phyloP scores from a whole-genome alignment of 306 rosid genomes.

The Boehmeria nivea region DNA sequence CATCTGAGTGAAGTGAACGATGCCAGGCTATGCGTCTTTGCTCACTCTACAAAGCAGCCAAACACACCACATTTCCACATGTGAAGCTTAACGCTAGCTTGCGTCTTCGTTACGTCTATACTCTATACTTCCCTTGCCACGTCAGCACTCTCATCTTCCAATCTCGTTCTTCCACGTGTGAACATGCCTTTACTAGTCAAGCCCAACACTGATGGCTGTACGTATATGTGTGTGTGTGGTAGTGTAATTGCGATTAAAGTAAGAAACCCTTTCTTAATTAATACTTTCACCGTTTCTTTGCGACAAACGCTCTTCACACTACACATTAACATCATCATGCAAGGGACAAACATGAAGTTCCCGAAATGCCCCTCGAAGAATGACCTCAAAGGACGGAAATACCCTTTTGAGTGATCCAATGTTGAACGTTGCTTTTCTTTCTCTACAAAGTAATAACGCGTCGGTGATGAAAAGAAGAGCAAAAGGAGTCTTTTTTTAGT shows the following conservation, averaged over 20 bases:
- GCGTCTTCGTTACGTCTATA: constrained; percentile 33
- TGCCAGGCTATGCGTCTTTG: neutral
- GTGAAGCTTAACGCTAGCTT: neutral
- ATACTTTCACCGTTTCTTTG: too few species aligned
- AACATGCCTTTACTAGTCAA: constrained; percentile 16
- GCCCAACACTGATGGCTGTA: constrained; percentile 11
- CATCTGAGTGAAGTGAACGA: too few species aligned
- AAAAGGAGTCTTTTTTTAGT: neutral
- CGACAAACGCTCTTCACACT: too few species aligned
- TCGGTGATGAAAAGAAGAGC: constrained; percentile 19
- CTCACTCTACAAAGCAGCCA: neutral
- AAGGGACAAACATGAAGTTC: neutral
- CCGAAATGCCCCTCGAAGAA: neutral
- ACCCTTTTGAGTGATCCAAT: neutral
- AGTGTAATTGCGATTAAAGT: too few species aligned
- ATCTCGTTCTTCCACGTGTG: constrained; percentile 21
- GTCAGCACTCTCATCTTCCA: neutral
- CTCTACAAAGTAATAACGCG: constrained; percentile 40
- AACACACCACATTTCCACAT: constrained; percentile 18
- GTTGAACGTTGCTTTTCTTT: constrained; percentile 2
- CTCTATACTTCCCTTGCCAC: neutral
- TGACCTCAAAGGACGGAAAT: neutral
- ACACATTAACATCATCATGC: too few species aligned
- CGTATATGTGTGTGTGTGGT: too few species aligned
- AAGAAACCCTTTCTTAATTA: too few species aligned